Conservation (phyloP, 176 grass and related monocot genomes). For the bread wheat (Triticum aestivum) region DNA sequence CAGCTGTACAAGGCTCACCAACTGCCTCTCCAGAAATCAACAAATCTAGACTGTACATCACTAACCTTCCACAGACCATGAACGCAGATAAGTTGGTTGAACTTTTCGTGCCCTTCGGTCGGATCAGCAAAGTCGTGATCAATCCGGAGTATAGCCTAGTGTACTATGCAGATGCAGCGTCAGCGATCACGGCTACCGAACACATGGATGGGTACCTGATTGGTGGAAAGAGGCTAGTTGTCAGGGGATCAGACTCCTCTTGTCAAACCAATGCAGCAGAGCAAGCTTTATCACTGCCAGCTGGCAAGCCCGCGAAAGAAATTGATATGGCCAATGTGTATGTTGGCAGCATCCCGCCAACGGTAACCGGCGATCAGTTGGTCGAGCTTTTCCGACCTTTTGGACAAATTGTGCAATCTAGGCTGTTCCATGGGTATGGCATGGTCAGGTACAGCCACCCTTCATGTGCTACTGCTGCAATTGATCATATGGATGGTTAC, state of each 20-base stretch:
- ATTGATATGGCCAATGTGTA: slow-evolving; percentile 60
- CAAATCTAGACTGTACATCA: slow-evolving; percentile 36
- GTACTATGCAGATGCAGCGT: slow-evolving; percentile 38
- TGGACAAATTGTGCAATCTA: slow-evolving; percentile 61
- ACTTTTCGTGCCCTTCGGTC: slow-evolving; percentile 57
- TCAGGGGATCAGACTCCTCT: slow-evolving; percentile 21
- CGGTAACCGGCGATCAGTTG: slow-evolving; percentile 45
- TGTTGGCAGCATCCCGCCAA: slow-evolving; percentile 49
- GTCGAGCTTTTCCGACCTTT: slow-evolving; percentile 58
- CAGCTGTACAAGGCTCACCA: slow-evolving; percentile 23
- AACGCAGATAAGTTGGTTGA: slow-evolving; percentile 48
- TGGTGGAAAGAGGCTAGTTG: slow-evolving; percentile 54
- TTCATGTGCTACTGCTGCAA: slow-evolving; percentile 45
- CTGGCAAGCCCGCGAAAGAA: slow-evolving; percentile 34
- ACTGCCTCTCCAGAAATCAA: slow-evolving; percentile 36
- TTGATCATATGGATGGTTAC: slow-evolving; percentile 56
- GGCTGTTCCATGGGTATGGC: slow-evolving; percentile 46
- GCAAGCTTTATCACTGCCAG: slow-evolving; percentile 20
- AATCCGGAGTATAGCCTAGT: slow-evolving; percentile 48
- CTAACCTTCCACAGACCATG: slow-evolving; percentile 44
- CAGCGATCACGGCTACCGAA: slow-evolving; percentile 32
- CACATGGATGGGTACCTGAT: slow-evolving; percentile 57
- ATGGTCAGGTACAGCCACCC: slow-evolving; percentile 54
- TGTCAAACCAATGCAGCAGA: slow-evolving; percentile 24
- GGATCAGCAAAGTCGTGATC: slow-evolving; percentile 47